Evolutionary conservation across 768 basidiomycete species (phyloP).

Genomic region (Rhizopogon roseolus): DNA sequence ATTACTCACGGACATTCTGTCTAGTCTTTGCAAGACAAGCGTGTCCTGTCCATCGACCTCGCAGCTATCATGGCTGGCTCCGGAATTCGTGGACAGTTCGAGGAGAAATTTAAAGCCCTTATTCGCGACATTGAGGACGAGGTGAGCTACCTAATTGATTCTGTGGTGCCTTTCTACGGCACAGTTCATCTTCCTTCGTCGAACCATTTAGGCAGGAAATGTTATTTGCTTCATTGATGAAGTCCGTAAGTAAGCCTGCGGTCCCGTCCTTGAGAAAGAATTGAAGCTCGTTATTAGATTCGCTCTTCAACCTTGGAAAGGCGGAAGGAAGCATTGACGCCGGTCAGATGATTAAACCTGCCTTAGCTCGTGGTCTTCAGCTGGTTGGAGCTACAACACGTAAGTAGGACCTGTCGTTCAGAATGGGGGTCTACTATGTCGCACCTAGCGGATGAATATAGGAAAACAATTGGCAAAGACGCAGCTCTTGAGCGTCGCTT

Average conservation of each 20-base stretch:
- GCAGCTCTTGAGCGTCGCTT: slow-evolving; percentile 89
- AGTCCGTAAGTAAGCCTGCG: slow-evolving; percentile 61
- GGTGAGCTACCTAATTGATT: slow-evolving; percentile 32
- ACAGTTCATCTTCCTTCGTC: background rate
- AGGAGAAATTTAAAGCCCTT: slow-evolving; percentile 89
- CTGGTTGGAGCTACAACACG: slow-evolving; percentile 90
- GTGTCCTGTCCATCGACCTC: slow-evolving; percentile 84
- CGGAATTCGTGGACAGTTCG: slow-evolving; percentile 88
- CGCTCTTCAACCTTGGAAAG: slow-evolving; percentile 84
- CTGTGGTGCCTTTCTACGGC: slow-evolving; percentile 15
- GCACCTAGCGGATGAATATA: slow-evolving; percentile 72
- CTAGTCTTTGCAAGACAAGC: slow-evolving; percentile 80
- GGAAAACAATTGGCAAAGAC: slow-evolving; percentile 89
- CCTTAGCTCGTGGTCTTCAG: slow-evolving; percentile 80
- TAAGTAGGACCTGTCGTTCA: slow-evolving; percentile 29
- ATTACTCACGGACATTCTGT: background rate
- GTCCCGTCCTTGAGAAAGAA: background rate
- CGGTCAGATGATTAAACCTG: slow-evolving; percentile 91
- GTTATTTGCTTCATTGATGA: slow-evolving; percentile 95
- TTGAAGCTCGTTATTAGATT: slow-evolving; percentile 38
- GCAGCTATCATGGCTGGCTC: slow-evolving; percentile 84
- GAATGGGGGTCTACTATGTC: background rate
- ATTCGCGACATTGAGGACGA: slow-evolving; percentile 89
- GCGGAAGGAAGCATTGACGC: slow-evolving; percentile 90
- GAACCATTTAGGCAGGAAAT: slow-evolving; percentile 47